phyloP scores from a whole-genome alignment of 2,329 filamentous ascomycete species.

The Sphaerulina musiva region DNA sequence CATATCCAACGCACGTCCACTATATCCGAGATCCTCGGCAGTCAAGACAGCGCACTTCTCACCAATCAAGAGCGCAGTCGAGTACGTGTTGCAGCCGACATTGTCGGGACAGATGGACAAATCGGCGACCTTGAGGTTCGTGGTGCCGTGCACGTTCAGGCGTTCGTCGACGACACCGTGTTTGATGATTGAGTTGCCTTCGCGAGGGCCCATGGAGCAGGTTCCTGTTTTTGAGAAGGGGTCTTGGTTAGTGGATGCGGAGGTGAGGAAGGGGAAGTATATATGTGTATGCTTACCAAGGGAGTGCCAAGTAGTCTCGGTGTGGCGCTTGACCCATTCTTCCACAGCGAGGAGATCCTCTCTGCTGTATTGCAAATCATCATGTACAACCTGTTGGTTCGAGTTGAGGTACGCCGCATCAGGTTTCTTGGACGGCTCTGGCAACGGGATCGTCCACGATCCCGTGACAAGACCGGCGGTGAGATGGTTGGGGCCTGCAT shows the following conservation, averaged over 20 bases:
- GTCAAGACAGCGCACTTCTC: slow-evolving; percentile 66
- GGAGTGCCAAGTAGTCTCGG: slow-evolving; percentile 69
- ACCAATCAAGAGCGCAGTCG: slow-evolving; percentile 66
- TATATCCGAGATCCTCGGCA: slow-evolving; percentile 69
- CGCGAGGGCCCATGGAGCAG: slow-evolving; percentile 68
- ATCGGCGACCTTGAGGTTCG: slow-evolving; percentile 71
- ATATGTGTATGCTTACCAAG: slow-evolving; percentile 30
- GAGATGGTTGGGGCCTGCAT: slow-evolving; percentile 66
- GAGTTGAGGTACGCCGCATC: slow-evolving; percentile 53
- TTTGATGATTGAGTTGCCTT: slow-evolving; percentile 74
- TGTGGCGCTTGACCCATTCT: slow-evolving; percentile 59
- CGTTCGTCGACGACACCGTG: slow-evolving; percentile 72
- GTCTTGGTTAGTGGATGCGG: background rate
- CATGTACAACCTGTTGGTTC: slow-evolving; percentile 54
- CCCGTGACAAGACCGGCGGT: slow-evolving; percentile 63
- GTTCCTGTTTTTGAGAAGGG: slow-evolving; percentile 42
- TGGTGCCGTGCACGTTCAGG: slow-evolving; percentile 69
- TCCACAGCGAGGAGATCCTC: slow-evolving; percentile 60
- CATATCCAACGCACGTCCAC: slow-evolving; percentile 68
- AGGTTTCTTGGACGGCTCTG: slow-evolving; percentile 47
- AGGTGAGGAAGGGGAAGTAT: background rate
- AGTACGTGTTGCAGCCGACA: slow-evolving; percentile 58
- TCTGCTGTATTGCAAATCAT: slow-evolving; percentile 60
- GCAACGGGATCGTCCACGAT: slow-evolving; percentile 32
- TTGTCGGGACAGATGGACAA: slow-evolving; percentile 72